phyloP scores from a whole-genome alignment of 139 green algal species.

The Tetratostichococcus sp. region DNA sequence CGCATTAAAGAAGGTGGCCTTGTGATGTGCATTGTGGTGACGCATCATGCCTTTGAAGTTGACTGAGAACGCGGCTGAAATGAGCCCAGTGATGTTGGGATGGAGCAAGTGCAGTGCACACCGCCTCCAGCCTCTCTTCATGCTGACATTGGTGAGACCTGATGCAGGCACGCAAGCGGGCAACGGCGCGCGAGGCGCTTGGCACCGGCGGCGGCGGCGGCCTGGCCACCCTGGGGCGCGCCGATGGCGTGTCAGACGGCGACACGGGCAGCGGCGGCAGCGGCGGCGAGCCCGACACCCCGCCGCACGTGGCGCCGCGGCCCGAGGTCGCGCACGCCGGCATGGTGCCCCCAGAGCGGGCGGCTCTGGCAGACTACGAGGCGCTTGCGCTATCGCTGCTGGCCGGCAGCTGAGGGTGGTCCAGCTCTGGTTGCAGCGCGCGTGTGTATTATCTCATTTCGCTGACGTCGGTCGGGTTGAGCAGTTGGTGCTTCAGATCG shows the following conservation, averaged over 20 bases:
- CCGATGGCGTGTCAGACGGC: background rate
- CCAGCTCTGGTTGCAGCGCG: too few relatives aligned
- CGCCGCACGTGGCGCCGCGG: background rate
- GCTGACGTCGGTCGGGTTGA: too few relatives aligned
- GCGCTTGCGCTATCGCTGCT: constrained; percentile 59
- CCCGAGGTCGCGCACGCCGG: constrained; percentile 32
- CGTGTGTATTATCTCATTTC: too few relatives aligned
- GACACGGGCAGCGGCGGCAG: constrained; percentile 10
- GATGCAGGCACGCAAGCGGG: background rate
- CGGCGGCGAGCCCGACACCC: background rate
- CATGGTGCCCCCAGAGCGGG: constrained; percentile 30
- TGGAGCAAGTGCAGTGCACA: background rate
- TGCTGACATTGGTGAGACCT: background rate
- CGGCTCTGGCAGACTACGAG: constrained; percentile 57
- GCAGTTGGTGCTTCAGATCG: too few relatives aligned
- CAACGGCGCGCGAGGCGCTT: background rate
- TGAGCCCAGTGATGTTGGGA: background rate
- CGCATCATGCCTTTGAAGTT: too few relatives aligned
- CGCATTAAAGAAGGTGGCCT: constrained; percentile 43
- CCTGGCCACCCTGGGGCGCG: background rate
- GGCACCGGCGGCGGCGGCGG: constrained; percentile 4
- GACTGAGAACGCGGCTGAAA: too few relatives aligned
- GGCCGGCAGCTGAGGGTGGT: background rate
- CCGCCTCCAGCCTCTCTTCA: background rate
- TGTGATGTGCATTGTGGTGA: too few relatives aligned